These are phyloP conservation scores for Lanmaoa pseudosensibilis DNA, from an alignment of 768 basidiomycete species.

Conservation along the genomic window DNA sequence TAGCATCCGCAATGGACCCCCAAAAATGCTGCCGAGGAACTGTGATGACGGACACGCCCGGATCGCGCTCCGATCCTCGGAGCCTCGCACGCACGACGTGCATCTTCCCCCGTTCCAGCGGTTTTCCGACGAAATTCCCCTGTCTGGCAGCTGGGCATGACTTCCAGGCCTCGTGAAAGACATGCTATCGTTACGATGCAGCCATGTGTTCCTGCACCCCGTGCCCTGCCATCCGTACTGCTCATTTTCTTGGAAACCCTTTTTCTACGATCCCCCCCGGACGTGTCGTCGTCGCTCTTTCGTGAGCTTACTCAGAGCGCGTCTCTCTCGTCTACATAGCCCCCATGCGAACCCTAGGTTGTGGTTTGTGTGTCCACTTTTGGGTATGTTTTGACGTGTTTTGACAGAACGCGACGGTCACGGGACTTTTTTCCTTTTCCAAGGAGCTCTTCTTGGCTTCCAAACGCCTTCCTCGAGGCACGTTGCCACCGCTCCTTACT, in stretches of 20 bases:
- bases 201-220: conserved; percentile 17
- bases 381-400: conserved; percentile 26
- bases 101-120: conserved; percentile 1
- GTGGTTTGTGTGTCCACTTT: conserved; percentile 17
- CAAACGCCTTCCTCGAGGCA: conserved; percentile 31
- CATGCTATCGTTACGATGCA: conserved; percentile 12
- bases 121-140: background rate
- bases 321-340: background rate
- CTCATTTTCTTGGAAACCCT: background rate
- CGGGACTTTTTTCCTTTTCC: conserved; percentile 37
- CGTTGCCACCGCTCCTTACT: conserved; percentile 28
- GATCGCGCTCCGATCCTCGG: background rate
- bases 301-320: background rate
- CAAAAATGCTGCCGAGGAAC: background rate
- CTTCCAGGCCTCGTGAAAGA: conserved; percentile 18
- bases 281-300: conserved; percentile 1
- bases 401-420: conserved; percentile 36
- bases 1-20: background rate
- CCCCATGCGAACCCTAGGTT: conserved; percentile 17
- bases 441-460: conserved; percentile 23
- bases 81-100: background rate
- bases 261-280: background rate
- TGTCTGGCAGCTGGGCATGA: background rate
- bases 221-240: conserved; percentile 9
- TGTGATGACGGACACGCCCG: background rate